phyloP scores from a whole-genome alignment of 495 filamentous ascomycete genomes.

The Penicillium riverlandense region DNA sequence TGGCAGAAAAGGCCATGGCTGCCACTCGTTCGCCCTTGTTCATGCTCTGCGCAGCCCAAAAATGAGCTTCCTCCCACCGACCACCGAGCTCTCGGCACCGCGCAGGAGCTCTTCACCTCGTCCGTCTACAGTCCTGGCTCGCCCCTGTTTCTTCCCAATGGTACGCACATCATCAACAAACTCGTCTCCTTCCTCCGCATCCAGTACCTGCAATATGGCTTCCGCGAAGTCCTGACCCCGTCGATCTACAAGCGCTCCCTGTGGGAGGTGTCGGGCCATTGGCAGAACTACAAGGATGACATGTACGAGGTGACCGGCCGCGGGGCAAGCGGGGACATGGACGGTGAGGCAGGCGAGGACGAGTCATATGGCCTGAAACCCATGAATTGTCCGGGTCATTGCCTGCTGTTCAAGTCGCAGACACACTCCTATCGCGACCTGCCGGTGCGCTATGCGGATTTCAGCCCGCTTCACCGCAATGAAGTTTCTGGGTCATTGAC shows the following conservation, averaged over 20 bases:
- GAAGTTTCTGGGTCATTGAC: constrained; percentile 81
- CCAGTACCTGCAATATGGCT: constrained; percentile 83
- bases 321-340: constrained; percentile 40
- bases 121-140: constrained; percentile 80
- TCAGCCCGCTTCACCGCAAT: constrained; percentile 86
- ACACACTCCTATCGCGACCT: constrained; percentile 72
- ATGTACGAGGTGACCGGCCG: constrained; percentile 83
- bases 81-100: constrained; percentile 63
- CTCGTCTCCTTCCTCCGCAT: constrained; percentile 77
- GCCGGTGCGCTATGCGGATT: constrained; percentile 87
- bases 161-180: constrained; percentile 81
- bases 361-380: constrained; percentile 88
- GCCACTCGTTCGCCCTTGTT: constrained; percentile 27
- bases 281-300: constrained; percentile 89
- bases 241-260: constrained; percentile 89
- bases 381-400: constrained; percentile 97
- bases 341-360: constrained; percentile 48
- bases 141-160: constrained; percentile 80
- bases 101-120: constrained; percentile 72
- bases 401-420: constrained; percentile 72
- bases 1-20: constrained; percentile 20
- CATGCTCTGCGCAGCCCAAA: constrained; percentile 26
- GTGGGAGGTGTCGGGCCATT: constrained; percentile 85
- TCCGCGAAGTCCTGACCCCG: constrained; percentile 86
- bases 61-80: constrained; percentile 36